These are phyloP conservation scores for Colletotrichum destructivum DNA, from an alignment of 2,329 filamentous ascomycete genomes.

Conservation along the genomic window DNA sequence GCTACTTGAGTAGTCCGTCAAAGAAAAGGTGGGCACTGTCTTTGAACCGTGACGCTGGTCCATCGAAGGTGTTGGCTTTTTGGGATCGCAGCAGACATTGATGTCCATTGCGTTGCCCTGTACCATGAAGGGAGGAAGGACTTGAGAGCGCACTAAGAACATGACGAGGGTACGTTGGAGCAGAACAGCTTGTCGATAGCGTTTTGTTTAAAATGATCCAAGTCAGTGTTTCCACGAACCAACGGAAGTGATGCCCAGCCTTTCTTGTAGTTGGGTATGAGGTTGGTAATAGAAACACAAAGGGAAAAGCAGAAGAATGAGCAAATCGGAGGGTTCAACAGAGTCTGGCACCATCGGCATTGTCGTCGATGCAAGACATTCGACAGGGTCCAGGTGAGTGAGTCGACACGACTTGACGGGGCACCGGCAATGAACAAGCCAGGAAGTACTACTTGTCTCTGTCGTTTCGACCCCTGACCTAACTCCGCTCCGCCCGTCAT, in stretches of 20 bases:
- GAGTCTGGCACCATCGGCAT: too few species aligned
- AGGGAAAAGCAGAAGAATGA: background rate
- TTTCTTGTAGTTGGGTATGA: background rate
- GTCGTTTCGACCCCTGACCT: too few species aligned
- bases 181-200: background rate
- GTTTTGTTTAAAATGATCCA: background rate
- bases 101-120: background rate
- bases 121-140: background rate
- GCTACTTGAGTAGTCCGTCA: background rate
- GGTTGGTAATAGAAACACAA: background rate
- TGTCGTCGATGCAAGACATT: background rate
- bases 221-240: background rate
- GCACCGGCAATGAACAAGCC: too few species aligned
- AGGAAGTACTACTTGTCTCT: too few species aligned
- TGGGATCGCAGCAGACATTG: background rate
- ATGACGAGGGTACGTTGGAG: background rate
- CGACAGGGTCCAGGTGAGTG: too few species aligned
- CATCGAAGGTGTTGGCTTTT: background rate
- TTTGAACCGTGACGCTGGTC: background rate
- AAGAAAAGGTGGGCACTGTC: background rate
- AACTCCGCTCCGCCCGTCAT: background rate
- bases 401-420: too few species aligned
- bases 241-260: background rate
- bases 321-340: background rate
- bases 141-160: background rate